phyloP scores from a whole-genome alignment of 2,329 filamentous ascomycete genomes.

The Furcasterigmium sp. region DNA sequence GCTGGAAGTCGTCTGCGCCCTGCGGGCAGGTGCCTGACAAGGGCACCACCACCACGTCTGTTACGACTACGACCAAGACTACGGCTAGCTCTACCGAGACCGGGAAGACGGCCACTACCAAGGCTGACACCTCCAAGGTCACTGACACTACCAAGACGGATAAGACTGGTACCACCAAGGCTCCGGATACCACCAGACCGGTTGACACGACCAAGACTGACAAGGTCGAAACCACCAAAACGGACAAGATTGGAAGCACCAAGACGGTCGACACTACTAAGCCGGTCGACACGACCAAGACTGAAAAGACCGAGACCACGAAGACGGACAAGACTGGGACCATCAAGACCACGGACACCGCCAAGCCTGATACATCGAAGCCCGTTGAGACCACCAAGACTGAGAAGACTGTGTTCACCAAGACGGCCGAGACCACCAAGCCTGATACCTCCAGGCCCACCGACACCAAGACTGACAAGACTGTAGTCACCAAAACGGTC shows the following conservation, averaged over 20 bases:
- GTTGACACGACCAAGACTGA: constrained; percentile 8
- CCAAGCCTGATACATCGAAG: too few species aligned
- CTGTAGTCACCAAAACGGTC: neutral
- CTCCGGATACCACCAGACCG: constrained; percentile 1
- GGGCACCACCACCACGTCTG: neutral
- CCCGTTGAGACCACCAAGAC: too few species aligned
- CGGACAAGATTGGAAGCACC: too few species aligned
- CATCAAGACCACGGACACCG: too few species aligned
- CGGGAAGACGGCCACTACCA: neutral
- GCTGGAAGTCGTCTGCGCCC: constrained; percentile 44
- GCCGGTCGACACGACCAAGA: too few species aligned
- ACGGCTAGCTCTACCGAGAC: neutral
- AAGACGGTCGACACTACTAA: too few species aligned
- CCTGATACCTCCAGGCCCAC: constrained; percentile 10
- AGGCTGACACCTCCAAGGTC: neutral
- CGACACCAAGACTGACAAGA: neutral
- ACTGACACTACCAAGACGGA: too few species aligned
- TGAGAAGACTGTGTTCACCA: too few species aligned
- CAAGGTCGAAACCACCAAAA: neutral
- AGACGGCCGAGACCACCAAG: constrained; percentile 8
- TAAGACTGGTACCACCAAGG: neutral
- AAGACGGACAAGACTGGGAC: neutral
- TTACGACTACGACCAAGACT: neutral
- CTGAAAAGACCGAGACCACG: neutral
- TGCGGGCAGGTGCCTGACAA: constrained; percentile 27